These are phyloP conservation scores for Epichloe aotearoae DNA, from an alignment of 2,329 filamentous ascomycete species.

Conservation along the genomic window DNA sequence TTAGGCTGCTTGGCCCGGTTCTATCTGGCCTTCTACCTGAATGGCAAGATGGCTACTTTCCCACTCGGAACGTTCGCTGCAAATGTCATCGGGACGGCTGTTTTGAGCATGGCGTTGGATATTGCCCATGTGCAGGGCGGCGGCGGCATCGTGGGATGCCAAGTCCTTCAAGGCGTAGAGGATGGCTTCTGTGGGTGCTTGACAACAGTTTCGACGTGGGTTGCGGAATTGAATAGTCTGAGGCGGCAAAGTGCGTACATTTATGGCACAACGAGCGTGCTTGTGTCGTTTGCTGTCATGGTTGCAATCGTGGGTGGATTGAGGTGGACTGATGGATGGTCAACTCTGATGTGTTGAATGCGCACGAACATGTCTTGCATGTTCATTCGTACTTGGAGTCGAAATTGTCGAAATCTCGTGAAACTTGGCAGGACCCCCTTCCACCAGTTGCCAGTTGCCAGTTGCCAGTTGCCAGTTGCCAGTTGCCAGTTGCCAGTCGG, in stretches of 20 bases:
- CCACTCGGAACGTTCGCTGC: constrained; percentile 77
- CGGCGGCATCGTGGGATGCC: constrained; percentile 44
- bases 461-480: too few species aligned
- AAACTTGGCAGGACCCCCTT: too few species aligned
- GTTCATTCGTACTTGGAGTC: too few species aligned
- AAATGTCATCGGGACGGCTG: constrained; percentile 63
- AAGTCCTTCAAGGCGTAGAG: constrained; percentile 52
- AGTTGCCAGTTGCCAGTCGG: too few species aligned
- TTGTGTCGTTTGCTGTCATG: constrained; percentile 42
- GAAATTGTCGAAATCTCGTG: too few species aligned
- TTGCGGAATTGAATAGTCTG: constrained; percentile 43
- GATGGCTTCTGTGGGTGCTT: constrained; percentile 56
- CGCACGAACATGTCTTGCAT: background rate
- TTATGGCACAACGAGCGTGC: constrained; percentile 52
- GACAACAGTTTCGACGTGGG: constrained; percentile 57
- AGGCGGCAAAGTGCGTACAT: constrained; percentile 46
- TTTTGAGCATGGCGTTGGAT: constrained; percentile 68
- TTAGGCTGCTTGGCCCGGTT: constrained; percentile 65
- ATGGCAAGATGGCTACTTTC: constrained; percentile 51
- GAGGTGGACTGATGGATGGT: constrained; percentile 52
- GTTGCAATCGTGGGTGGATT: constrained; percentile 64
- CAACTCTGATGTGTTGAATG: constrained; percentile 21
- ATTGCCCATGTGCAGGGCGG: constrained; percentile 53
- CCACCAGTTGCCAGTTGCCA: too few species aligned
- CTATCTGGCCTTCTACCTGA: constrained; percentile 59